Evolutionary conservation across 441 rosid species (phyloP), one percentile per base, ranked within the genome.

Genomic region (Hura crepitans): DNA sequence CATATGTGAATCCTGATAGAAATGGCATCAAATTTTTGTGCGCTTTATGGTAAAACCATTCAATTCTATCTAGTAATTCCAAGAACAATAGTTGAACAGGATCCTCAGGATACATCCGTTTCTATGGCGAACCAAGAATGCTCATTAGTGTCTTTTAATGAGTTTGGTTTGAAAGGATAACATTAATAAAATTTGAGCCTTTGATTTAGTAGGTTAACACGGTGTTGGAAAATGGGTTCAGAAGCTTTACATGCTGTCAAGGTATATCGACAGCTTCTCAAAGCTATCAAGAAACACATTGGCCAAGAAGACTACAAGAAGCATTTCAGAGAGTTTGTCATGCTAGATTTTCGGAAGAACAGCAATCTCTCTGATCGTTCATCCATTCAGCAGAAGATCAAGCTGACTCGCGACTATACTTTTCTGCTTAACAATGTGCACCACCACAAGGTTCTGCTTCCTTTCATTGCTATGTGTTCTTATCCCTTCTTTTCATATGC

Each of bases 381-480:
- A 11, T 65, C 69, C 6, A 56, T 77, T 39, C 81, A 73, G 67
- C 91, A 85, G 80, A 90, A 81, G 75, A 72, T 89, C 27, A 87
- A 80, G 74, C 84, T 81, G 54, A 96, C 92, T 33, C 83, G 78
- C 5, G 83, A 90, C 49, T 90, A 92, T 73, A 78, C 88, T 2
- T 83, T 71, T 75, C 81, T 90, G 46, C 84, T 91, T 64, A 85
- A 84, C 74, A 87, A 90, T 68, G 89, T 92, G 64, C 96, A 92
- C 75, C 89, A 89, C 76, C 99, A 92, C 78, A 88, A 83, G 97
- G 96, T 90, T 72, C 30, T 30, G 22, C 9, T 35, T 51, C 58
- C 31, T 13, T 61, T 22, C 33, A 42, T 37, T 51, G 54, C 14
- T 22, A 50, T 18, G 23, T 31, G n/a, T 65, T 46, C 20, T 62